Evolutionary conservation across 345 rosid genomes (phyloP).

Genomic region (Passiflora organensis): DNA sequence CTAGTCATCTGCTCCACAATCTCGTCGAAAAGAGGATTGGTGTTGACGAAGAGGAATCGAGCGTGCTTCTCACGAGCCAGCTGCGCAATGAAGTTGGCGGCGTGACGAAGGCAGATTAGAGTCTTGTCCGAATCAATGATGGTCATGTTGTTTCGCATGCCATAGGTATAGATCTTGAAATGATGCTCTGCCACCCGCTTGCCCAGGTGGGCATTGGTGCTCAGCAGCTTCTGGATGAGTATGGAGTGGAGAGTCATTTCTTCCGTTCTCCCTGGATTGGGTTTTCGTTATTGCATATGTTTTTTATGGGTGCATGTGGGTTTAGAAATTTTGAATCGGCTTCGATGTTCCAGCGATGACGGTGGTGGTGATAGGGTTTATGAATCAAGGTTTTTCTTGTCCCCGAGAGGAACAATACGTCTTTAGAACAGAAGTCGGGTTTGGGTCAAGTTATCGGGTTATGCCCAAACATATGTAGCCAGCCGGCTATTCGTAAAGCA

Average conservation of each 20-base stretch:
- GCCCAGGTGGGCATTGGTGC: conserved; percentile 78
- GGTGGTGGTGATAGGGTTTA: neutral
- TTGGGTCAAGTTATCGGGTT: too few relatives aligned
- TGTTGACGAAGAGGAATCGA: conserved; percentile 76
- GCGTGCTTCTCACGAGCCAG: conserved; percentile 53
- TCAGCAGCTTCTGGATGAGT: conserved; percentile 81
- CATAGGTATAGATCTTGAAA: conserved; percentile 74
- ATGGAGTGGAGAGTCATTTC: conserved; percentile 79
- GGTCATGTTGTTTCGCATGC: conserved; percentile 56
- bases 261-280: neutral
- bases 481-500: too few relatives aligned
- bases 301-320: neutral
- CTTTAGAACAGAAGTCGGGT: too few relatives aligned
- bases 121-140: conserved; percentile 85
- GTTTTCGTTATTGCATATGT: neutral
- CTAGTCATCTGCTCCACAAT: conserved; percentile 74
- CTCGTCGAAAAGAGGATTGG: conserved; percentile 84
- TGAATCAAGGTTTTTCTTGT: neutral
- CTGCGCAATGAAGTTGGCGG: conserved; percentile 63
- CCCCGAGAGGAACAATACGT: too few relatives aligned
- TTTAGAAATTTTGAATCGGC: neutral
- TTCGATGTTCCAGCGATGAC: neutral
- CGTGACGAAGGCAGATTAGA: conserved; percentile 84
- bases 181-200: conserved; percentile 71
- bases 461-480: too few relatives aligned